Evolutionary conservation across 306 rosid species (phyloP).

Genomic region (Ochetophila trinervis): DNA sequence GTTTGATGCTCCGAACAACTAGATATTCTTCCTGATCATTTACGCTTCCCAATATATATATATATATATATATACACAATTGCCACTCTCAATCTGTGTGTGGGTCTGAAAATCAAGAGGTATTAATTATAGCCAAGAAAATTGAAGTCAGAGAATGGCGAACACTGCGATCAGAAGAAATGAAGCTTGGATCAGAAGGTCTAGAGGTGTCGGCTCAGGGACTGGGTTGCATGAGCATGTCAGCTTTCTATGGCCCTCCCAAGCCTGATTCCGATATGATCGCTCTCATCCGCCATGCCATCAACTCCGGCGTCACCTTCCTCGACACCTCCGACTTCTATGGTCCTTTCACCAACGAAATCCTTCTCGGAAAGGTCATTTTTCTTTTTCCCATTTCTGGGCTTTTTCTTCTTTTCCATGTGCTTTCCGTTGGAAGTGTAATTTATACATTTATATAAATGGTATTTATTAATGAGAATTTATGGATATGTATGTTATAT

Average conservation of each 20-base stretch:
- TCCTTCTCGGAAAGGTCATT: conserved; percentile 48
- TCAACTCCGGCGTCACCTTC: conserved; percentile 43
- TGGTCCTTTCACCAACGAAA: conserved; percentile 49
- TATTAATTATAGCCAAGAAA: neutral
- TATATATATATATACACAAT: too few species aligned
- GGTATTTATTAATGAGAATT: too few species aligned
- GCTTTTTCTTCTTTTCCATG: neutral
- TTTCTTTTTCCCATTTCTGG: neutral
- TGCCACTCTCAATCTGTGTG: too few species aligned
- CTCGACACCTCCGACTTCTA: conserved; percentile 55
- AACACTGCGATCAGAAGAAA: conserved; percentile 43
- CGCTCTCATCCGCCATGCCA: conserved; percentile 50
- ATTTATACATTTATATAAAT: too few species aligned
- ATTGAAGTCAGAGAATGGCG: conserved; percentile 26
- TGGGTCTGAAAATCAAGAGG: too few species aligned
- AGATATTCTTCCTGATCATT: too few species aligned
- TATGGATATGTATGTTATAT: too few species aligned
- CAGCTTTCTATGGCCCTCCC: conserved; percentile 45
- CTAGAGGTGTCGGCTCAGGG: conserved; percentile 52
- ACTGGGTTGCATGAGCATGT: conserved; percentile 67
- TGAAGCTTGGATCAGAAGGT: conserved; percentile 56
- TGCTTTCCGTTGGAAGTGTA: too few species aligned
- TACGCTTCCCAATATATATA: too few species aligned
- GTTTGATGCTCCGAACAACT: too few species aligned
- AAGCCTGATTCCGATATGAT: conserved; percentile 62